phyloP scores from a whole-genome alignment of 2,329 filamentous ascomycete genomes.

The Cercospora janseana region DNA sequence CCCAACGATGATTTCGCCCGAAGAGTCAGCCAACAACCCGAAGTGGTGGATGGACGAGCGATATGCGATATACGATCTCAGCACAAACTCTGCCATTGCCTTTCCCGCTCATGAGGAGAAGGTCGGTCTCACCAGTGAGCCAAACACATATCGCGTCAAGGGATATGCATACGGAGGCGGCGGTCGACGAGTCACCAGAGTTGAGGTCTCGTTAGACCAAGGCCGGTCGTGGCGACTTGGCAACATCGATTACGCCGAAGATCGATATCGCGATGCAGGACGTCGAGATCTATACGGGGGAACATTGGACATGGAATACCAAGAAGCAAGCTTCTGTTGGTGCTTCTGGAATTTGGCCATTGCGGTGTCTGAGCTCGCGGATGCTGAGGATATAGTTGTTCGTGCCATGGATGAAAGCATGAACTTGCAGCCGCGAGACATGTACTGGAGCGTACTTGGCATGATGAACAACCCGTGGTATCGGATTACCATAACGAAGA shows the following conservation, averaged over 20 bases:
- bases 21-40: conserved; percentile 70
- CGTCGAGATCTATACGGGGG: conserved; percentile 71
- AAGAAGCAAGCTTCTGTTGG: conserved; percentile 84
- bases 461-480: conserved; percentile 99
- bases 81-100: conserved; percentile 77
- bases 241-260: conserved; percentile 78
- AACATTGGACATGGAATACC: conserved; percentile 73
- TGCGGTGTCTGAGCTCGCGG: conserved; percentile 58
- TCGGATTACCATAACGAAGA: conserved; percentile 70
- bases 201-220: conserved; percentile 80
- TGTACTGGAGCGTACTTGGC: conserved; percentile 92
- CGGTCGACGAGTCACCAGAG: conserved; percentile 75
- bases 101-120: conserved; percentile 76
- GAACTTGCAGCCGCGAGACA: conserved; percentile 82
- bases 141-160: conserved; percentile 61
- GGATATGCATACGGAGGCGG: conserved; percentile 90
- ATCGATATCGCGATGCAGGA: conserved; percentile 69
- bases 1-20: conserved; percentile 80
- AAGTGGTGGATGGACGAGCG: conserved; percentile 84
- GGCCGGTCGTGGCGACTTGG: conserved; percentile 77
- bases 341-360: conserved; percentile 83
- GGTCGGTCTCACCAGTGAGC: conserved; percentile 51
- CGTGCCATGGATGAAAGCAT: conserved; percentile 88
- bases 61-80: conserved; percentile 91
- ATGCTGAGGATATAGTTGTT: conserved; percentile 71